Evolutionary conservation across 148 eudicot genomes (phyloP).

Genomic region (Chenopodium quinoa): DNA sequence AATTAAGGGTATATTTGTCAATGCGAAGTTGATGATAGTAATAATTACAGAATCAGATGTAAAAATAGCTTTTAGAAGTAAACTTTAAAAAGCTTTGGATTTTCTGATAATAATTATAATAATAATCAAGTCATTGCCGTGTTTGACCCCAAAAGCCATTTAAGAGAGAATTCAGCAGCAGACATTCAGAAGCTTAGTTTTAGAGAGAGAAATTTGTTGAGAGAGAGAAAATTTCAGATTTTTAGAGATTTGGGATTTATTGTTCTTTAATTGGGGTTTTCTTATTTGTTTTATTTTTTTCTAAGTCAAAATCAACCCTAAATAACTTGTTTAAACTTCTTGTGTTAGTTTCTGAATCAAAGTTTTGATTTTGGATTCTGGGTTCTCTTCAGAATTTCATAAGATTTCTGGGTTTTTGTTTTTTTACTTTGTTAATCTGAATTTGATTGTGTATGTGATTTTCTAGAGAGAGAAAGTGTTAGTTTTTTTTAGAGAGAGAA

Average conservation of each 20-base stretch:
- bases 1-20: slow-evolving; percentile 5
- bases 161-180: slow-evolving; percentile 6
- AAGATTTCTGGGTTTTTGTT: not conserved
- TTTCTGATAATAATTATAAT: not conserved
- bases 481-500: slow-evolving; percentile 1
- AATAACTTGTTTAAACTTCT: not conserved
- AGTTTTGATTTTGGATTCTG: slow-evolving; percentile 23
- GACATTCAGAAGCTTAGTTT: not conserved
- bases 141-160: slow-evolving; percentile 66
- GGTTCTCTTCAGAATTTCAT: slow-evolving; percentile 18
- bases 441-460: slow-evolving; percentile 18
- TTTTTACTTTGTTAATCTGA: not conserved
- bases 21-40: not conserved
- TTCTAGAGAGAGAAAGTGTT: not conserved
- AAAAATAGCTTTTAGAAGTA: slow-evolving; percentile 4
- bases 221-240: not conserved
- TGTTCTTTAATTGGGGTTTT: slow-evolving; percentile 1
- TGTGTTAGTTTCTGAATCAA: not conserved
- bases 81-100: slow-evolving; percentile 12
- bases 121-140: slow-evolving; percentile 66
- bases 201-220: not conserved
- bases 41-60: slow-evolving; percentile 1
- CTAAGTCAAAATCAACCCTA: slow-evolving; percentile 7
- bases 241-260: not conserved
- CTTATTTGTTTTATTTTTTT: not conserved